Evolutionary conservation across 352 stramenopile species (phyloP), one percentile per base, ranked within the genome.

Genomic region (Thalassiosira sp.): DNA sequence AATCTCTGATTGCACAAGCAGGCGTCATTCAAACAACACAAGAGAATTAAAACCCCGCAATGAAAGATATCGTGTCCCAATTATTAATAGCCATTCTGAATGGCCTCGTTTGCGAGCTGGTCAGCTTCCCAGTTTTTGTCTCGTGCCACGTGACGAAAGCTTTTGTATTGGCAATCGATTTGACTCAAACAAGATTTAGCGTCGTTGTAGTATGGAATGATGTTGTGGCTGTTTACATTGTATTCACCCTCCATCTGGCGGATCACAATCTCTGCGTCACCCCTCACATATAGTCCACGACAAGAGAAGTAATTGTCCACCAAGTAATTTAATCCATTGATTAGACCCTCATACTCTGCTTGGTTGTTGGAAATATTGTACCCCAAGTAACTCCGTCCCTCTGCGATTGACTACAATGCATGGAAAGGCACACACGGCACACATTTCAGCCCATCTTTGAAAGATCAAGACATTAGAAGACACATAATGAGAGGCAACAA

Each of bases 341-440:
- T 40, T n/a, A 79, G 28, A n/a, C 70, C 70, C 24, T 72, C 2
- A 24, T 79, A 79, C 24, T 79, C 70, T 13, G 70, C 70, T 51
- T 79, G 61, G 40, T 79, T 79, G 53, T 79, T 79, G 1, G 70
- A 67, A 27, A 73, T 42, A 33, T 73, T 62, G 60, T 67, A 72
- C 16, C 69, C 69, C 18, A 78, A 49, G 45, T 72, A 78, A 65
- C 52, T 18, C n/a, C 49, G 16, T n/a, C 61, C 68, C 1, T 40
- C 16, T 7, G 61, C 59, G 48, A 77, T 53, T 3, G 13, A 28
- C 40, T 76, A 42, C 35, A 10, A 27, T 54, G 13, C 22, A 42
- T 25, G 25, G 5, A 20, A 43, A 11, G 35, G 20, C 0, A 2
- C 18, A 11, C 22, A 59, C n/a, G n/a, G n/a, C n/a, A n/a, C n/a